Base-by-base conservation (phyloP, 2,329 filamentous ascomycete species). In the Aspergillus quadrilineatus region DNA sequence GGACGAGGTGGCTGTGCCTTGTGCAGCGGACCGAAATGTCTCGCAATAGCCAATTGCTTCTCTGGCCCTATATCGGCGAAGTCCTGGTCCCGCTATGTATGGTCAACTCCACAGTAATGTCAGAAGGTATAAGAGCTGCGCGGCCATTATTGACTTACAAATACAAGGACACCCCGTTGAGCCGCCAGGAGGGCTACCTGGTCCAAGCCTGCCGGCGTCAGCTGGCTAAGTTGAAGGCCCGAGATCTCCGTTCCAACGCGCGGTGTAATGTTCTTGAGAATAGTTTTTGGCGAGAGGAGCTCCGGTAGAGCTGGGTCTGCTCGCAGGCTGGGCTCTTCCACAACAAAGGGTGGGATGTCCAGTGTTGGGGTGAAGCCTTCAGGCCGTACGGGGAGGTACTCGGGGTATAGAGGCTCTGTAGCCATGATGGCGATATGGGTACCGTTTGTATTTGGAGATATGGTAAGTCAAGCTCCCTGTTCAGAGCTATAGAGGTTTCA, bases 151-250 rank as follows among this genome's bases (percentile, higher is more conserved):
- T 34, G 14, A 28, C 56, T 36, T 39, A 58, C 56, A 41, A 58
- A 48, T 22, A 58, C 52, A 49, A 58, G 56, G 12, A 58, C 56
- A 9, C 56, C 51, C 15, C 56, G 47, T 36, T 58, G 56, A 9
- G 56, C 52, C 5, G 56, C 52, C n/a, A 58, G 26, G 32, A 55
- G 28, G 3, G 52, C 56, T 28, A 58, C 29, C 22, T 58, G 52
- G 32, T 55, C 56, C n/a, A 58, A 15, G 1, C 56, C 56, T 29
- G 41, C 56, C 2, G 32, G 8, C 6, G 50, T 54, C 17, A 57
- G 30, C 46, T 39, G 55, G 39, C 55, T 57, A 8, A 57, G 39
- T 15, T 54, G 55, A 9, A 54, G 37, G 32, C 47, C 36, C 28
- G 34, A 46, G 6, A 57, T 50, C n/a, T 57, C 46, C 6, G 50